Evolutionary conservation across 2,329 filamentous ascomycete species (phyloP), one percentile per base, ranked within the genome.

Genomic region (Emmonsiellopsis sp.): DNA sequence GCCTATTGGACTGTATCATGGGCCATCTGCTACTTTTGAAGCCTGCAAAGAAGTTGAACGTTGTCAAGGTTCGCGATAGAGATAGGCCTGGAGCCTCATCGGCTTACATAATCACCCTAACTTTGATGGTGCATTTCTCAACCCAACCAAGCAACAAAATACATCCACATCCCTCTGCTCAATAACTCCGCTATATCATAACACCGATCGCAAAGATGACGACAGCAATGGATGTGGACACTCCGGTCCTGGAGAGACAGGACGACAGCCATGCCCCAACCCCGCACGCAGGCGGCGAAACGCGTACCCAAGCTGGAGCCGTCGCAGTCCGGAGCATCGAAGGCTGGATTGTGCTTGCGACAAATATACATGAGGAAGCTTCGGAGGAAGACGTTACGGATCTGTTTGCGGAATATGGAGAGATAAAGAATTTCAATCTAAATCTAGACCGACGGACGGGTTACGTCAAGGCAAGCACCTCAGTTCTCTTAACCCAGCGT

Each of bases 291-390:
- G 64, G 59, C 51, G 56, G 63, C 54, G 74, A 76, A 58, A 66
- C 71, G 49, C 71, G 68, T 59, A 76, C 74, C 46, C 61, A 70
- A 33, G 61, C 70, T 17, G 71, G 69, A 54, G 72, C 74, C 31
- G 74, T 76, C 70, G 82, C 82, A 7, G 82, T 85, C 45, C 81
- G 82, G 65, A 83, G 79, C 61, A 85, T 85, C 61, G 82, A 85
- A 65, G 82, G 82, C 58, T 85, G 82, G 82, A 85, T 85, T 65
- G 75, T 85, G 56, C 77, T 84, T n/a, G 81, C 77, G 52, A 83
- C 81, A n/a, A 85, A 85, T 59, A 80, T 85, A 37, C 82, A 85
- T 60, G 82, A 85, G 63, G 82, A 85, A 64, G 80, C 82, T 8
- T 79, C 75, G n/a, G 82, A 85, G 65, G 82, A 85, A 67, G 82